phyloP scores from a whole-genome alignment of 768 basidiomycete species.

The Strobilomyces dryophilus region DNA sequence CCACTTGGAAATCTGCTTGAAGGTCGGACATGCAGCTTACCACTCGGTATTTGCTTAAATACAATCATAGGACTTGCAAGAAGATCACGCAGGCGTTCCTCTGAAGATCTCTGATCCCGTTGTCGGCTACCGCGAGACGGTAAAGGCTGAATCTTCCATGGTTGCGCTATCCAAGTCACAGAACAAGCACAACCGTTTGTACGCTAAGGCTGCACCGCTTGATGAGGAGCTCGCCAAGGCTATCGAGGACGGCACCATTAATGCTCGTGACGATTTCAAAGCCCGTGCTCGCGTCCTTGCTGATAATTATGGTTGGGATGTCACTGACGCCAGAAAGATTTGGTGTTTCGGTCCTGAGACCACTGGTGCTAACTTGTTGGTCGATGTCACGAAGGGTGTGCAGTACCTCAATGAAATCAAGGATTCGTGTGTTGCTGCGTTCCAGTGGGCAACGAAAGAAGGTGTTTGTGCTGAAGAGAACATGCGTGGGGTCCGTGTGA shows the following conservation, averaged over 20 bases:
- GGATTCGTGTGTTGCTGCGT: conserved; percentile 97
- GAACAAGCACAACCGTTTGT: conserved; percentile 99
- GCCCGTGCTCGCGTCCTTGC: conserved; percentile 91
- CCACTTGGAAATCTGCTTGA: conserved; percentile 99
- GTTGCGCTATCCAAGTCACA: conserved; percentile 98
- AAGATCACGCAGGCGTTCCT: conserved; percentile 99
- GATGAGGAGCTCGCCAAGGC: conserved; percentile 93
- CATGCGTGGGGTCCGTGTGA: conserved; percentile 97
- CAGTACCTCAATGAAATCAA: conserved; percentile 99
- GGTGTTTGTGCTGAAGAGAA: conserved; percentile 96
- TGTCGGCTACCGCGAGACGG: conserved; percentile 97
- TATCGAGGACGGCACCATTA: conserved; percentile 85
- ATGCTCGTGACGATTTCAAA: conserved; percentile 96
- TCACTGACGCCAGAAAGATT: conserved; percentile 98
- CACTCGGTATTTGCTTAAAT: not conserved
- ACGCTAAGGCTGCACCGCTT: conserved; percentile 86
- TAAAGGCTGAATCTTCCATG: conserved; percentile 92
- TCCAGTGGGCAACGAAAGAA: conserved; percentile 99
- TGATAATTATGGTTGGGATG: conserved; percentile 97
- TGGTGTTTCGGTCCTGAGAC: conserved; percentile 99
- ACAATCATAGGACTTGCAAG: conserved; percentile 83
- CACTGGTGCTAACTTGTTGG: conserved; percentile 92
- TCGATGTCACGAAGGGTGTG: conserved; percentile 98
- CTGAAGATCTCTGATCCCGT: conserved; percentile 98
- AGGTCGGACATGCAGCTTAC: conserved; percentile 44